A percentile compares a stretch with the other conserved stretches of the same genome.
Conservation (phyloP, 2,329 filamentous ascomycete genomes). For the Diplodia mutila region DNA sequence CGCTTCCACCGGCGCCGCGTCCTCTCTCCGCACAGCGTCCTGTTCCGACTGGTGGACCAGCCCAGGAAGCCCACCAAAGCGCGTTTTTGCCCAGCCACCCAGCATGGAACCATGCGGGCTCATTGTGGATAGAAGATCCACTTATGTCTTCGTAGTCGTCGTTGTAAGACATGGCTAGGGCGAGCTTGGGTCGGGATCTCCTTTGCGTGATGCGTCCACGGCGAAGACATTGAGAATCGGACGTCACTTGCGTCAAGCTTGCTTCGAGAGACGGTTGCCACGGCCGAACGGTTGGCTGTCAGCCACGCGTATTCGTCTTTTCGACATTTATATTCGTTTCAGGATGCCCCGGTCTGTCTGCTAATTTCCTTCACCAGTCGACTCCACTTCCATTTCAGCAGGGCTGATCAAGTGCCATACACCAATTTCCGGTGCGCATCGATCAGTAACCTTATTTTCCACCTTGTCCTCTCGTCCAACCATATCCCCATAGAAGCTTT, state of each 20-base stretch:
- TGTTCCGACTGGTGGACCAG: background rate
- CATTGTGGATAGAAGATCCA: background rate
- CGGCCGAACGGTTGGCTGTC: slow-evolving; percentile 2
- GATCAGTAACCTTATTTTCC: background rate
- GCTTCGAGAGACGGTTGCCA: background rate
- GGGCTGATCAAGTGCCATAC: background rate
- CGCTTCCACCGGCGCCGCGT: background rate
- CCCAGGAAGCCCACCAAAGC: background rate
- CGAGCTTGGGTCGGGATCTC: background rate
- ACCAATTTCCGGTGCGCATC: background rate
- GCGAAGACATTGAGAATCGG: background rate
- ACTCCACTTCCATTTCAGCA: background rate
- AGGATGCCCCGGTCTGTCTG: background rate
- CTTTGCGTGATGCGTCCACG: background rate
- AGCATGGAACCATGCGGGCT: background rate
- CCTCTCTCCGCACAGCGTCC: background rate
- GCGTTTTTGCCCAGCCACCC: background rate
- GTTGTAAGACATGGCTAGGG: background rate
- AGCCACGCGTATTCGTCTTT: background rate
- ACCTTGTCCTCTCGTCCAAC: background rate
- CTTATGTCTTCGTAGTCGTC: background rate
- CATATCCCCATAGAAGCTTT: background rate
- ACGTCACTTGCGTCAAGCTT: background rate
- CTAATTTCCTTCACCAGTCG: background rate
- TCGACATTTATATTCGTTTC: slow-evolving; percentile 6